Evolutionary conservation across 78 protist genomes (phyloP), one percentile per base, ranked within the genome.

Genomic region (Speleostelium caveatum): DNA sequence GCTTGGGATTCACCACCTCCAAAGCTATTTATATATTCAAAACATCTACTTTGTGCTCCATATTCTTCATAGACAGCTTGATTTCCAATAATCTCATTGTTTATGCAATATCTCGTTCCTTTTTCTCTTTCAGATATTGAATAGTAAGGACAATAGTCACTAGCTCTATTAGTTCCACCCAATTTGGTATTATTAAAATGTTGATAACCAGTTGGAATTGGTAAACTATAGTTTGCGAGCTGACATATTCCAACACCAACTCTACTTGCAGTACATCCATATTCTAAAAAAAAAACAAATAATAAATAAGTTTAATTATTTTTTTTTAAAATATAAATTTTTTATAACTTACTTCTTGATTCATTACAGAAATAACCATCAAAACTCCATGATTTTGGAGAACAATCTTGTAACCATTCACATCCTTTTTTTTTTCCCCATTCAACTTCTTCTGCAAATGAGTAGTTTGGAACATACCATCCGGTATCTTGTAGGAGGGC

Each of bases 351-450:
- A 45, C 53, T 45, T 22, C 79, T 26, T 24, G 39, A 22, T 16
- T 35, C 33, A 28, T 22, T 49, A 60, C 79, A 69, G 58, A 59
- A 69, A 36, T 83, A 69, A 33, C 79, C 91, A 33, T 39, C 63
- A 28, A 49, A 53, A 26, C 45, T 41, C 91, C 91, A 69, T 5
- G 79, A 49, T 22, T 36, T 55, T 1, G 39, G 41, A 24, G 49
- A 33, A 71, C 91, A 83, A 28, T 83, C 36, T 2, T 53, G 30
- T 4, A 69, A 8, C 73, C 68, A 83, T 63, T 67, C 72, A 53
- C 91, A 83, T 4, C 91, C 91, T 24, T 45, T 30, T 24, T 42
- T 42, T 32, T 51, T 83, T 16, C 91, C 91, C 77, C 77, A 83
- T 19, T 28, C 12, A 59, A 68, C 33, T 21, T 22, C 3, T 30